phyloP scores from a whole-genome alignment of 176 grass and related monocot genomes.

The Dactylis glomerata region DNA sequence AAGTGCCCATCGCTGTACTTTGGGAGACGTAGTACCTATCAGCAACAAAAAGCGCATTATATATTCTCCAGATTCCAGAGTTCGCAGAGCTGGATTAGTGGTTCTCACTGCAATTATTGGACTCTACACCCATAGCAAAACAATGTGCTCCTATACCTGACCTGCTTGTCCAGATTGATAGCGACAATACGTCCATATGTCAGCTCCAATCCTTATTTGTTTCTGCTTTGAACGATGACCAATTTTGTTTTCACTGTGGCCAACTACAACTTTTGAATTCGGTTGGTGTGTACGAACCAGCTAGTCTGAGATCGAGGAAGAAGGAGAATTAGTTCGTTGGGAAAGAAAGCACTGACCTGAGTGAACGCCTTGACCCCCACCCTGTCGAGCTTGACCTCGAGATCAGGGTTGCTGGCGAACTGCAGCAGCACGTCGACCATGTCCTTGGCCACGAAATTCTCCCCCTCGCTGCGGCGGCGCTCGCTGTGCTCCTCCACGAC shows the following conservation, averaged over 20 bases:
- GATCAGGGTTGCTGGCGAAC: conserved; percentile 57
- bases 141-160: background rate
- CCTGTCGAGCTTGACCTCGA: conserved; percentile 66
- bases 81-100: background rate
- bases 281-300: background rate
- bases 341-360: background rate
- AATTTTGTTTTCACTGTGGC: background rate
- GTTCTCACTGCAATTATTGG: background rate
- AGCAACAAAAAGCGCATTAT: background rate
- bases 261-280: background rate
- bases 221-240: background rate
- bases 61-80: background rate
- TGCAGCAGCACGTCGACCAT: conserved; percentile 85
- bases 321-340: background rate
- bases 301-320: background rate
- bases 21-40: background rate
- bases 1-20: background rate
- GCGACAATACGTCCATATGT: background rate
- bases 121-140: background rate
- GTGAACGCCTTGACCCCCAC: conserved; percentile 70
- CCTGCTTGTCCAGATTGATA: background rate
- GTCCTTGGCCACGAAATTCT: conserved; percentile 66
- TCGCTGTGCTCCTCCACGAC: conserved; percentile 76
- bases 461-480: conserved; percentile 37
- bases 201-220: background rate